Percentiles rank a stretch among this genome's conserved stretches.
Evolutionary conservation across 2,329 filamentous ascomycete genomes (phyloP).

Genomic region (Bipolaris sorokiniana): DNA sequence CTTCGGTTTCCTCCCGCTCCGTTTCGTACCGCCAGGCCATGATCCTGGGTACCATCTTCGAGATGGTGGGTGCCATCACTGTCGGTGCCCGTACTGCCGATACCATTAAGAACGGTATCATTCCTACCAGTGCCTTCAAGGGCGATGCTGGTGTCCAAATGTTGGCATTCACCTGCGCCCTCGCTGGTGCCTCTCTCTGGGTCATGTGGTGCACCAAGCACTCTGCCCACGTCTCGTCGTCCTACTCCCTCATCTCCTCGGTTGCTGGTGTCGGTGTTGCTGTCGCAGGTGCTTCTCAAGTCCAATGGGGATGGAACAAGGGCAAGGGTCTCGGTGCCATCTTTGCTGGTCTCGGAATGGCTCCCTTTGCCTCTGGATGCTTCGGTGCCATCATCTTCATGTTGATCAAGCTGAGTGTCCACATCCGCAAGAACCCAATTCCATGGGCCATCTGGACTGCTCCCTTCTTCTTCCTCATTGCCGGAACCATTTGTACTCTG

Average conservation of each 20-base stretch:
- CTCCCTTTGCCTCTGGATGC: slow-evolving; percentile 68
- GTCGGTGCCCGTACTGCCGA: slow-evolving; percentile 64
- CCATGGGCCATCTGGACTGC: slow-evolving; percentile 75
- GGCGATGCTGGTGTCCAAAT: slow-evolving; percentile 57
- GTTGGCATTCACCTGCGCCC: slow-evolving; percentile 63
- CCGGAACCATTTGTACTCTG: slow-evolving; percentile 74
- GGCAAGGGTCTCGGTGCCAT: slow-evolving; percentile 70
- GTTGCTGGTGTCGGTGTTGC: slow-evolving; percentile 57
- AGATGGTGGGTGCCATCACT: slow-evolving; percentile 56
- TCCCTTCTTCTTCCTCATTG: slow-evolving; percentile 79
- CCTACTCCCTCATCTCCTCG: slow-evolving; percentile 60
- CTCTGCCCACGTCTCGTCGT: slow-evolving; percentile 69
- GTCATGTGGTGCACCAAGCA: slow-evolving; percentile 81
- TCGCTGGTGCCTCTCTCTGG: slow-evolving; percentile 71
- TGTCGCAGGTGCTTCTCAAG: slow-evolving; percentile 61
- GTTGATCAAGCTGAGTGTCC: slow-evolving; percentile 74
- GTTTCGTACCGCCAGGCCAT: slow-evolving; percentile 70
- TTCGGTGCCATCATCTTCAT: slow-evolving; percentile 74
- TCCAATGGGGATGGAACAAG: slow-evolving; percentile 66
- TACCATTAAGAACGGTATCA: slow-evolving; percentile 77
- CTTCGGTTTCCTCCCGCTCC: slow-evolving; percentile 79
- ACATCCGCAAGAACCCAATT: slow-evolving; percentile 72
- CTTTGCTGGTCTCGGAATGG: slow-evolving; percentile 71
- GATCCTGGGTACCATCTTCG: slow-evolving; percentile 54
- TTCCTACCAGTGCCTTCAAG: slow-evolving; percentile 55